Evolutionary conservation across 2,329 filamentous ascomycete genomes (phyloP), one percentile per base, ranked within the genome.

Genomic region (Colletotrichum truncatum): DNA sequence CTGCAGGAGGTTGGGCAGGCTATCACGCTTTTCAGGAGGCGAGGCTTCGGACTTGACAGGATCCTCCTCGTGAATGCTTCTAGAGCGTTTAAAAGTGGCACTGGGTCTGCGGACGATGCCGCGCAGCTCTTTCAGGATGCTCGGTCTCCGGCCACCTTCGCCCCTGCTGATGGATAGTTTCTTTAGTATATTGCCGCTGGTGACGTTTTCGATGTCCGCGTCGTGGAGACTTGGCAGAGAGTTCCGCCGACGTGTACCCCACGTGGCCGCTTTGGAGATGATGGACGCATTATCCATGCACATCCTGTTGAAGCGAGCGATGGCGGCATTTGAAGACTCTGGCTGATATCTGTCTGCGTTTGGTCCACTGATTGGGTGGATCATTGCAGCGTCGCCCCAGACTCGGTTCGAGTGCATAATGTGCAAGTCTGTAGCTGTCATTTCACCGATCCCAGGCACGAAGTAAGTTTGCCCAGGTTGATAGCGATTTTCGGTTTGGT

Each of bases 201-300:
- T 82, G 43, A 90, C 78, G 16, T 84, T 87, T 36, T 90, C 74
- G 11, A 75, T 68, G 21, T 81, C 88, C 26, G 88, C 77, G 61
- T 92, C 89, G 5, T 81, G 68, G 59, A 84, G 70, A 69, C 85
- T 89, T 2, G 89, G 87, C 51, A 91, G 80, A 11, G 54, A 57
- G 73, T 90, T 91, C 62, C 86, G 85, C 41, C 89, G 85, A 6
- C 87, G 84, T 2, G 91, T 93, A 14, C 91, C 91, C 83, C 91
- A 89, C 0, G 91, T 93, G 16, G 90, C 90, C 12, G 88, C 85
- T 67, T 86, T 81, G 2, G 88, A 91, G 9, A 89, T 75, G 10
- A 89, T 80, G 0, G 88, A 90, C 26, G 83, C 84, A 49, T 81
- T 88, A 67, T 89, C 86, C 18, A 80, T 80, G 57, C 78, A 84